A percentile compares a stretch with the other conserved stretches of the same genome.
Conservation (phyloP, 768 basidiomycete genomes). For the Ramaria rubella region DNA sequence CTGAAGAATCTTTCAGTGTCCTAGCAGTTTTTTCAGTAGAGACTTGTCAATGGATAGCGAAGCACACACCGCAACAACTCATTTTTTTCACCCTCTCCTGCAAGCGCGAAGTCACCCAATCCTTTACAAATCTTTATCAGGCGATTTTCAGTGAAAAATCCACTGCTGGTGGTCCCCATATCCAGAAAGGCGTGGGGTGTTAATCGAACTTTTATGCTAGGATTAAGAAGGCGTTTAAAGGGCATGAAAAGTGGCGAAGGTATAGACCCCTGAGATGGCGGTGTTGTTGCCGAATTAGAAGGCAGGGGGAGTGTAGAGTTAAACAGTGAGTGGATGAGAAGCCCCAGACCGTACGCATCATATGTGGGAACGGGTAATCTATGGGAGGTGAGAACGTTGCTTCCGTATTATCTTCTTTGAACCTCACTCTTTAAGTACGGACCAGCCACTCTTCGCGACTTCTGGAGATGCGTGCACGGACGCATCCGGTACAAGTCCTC, state of each 20-base stretch:
- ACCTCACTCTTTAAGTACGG: conserved; percentile 69
- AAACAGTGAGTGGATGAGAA: conserved; percentile 81
- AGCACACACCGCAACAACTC: conserved; percentile 54
- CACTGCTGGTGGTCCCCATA: conserved; percentile 62
- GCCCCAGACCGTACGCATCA: conserved; percentile 84
- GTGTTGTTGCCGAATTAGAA: conserved; percentile 38
- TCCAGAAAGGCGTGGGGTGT: conserved; percentile 73
- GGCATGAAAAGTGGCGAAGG: conserved; percentile 67
- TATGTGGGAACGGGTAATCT: conserved; percentile 52
- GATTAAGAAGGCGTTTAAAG: conserved; percentile 86
- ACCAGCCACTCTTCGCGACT: conserved; percentile 84
- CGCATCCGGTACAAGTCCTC: conserved; percentile 54
- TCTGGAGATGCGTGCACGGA: conserved; percentile 70
- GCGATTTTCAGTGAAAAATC: conserved; percentile 79
- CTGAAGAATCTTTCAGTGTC: conserved; percentile 69
- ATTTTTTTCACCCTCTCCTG: conserved; percentile 74
- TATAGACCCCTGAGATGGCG: conserved; percentile 70
- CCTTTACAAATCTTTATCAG: conserved; percentile 81
- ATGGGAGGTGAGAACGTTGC: conserved; percentile 20
- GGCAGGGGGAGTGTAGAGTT: conserved; percentile 76
- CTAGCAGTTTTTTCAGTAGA: conserved; percentile 30
- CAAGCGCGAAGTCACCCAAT: conserved; percentile 78
- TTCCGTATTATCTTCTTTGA: conserved; percentile 24
- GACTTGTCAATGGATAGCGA: background rate
- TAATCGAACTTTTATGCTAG: conserved; percentile 75